Conservation (phyloP, 495 filamentous ascomycete genomes). For the Cercophora scortea region DNA sequence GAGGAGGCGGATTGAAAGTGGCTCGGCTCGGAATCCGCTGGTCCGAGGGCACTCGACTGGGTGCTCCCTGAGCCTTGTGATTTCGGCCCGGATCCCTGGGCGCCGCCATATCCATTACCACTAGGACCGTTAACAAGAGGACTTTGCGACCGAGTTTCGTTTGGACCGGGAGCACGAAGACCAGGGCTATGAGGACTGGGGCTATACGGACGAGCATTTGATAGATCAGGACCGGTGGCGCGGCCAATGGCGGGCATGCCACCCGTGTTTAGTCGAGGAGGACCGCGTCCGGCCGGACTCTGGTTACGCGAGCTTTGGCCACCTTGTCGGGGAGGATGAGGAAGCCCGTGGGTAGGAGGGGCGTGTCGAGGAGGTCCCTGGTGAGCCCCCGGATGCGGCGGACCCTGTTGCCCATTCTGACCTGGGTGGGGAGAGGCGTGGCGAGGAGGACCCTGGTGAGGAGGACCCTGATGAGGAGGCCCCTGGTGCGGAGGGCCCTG, state of each 20-base stretch:
- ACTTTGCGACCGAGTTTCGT: not conserved
- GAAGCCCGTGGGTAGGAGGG: slow-evolving; percentile 21
- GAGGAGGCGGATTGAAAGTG: not conserved
- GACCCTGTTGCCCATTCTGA: no score
- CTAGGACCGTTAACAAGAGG: not conserved
- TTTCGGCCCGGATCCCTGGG: slow-evolving; percentile 1
- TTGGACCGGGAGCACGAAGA: not conserved
- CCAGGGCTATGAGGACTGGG: not conserved
- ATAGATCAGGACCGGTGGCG: not conserved
- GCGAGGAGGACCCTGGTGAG: no score
- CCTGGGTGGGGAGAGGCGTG: no score
- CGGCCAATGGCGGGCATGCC: not conserved
- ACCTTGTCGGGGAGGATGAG: slow-evolving; percentile 5
- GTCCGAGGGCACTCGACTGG: not conserved
- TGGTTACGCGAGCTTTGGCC: not conserved
- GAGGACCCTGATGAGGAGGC: no score
- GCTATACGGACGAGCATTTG: not conserved
- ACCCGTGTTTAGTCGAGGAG: not conserved
- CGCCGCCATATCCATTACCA: not conserved
- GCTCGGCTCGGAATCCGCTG: slow-evolving; percentile 1
- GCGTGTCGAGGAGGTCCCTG: slow-evolving; percentile 22
- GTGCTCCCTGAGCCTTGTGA: not conserved
- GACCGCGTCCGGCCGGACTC: not conserved
- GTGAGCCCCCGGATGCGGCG: not conserved
- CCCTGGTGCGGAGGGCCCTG: no score